Conservation (phyloP, 345 rosid genomes). For the Cardamine occulta region DNA sequence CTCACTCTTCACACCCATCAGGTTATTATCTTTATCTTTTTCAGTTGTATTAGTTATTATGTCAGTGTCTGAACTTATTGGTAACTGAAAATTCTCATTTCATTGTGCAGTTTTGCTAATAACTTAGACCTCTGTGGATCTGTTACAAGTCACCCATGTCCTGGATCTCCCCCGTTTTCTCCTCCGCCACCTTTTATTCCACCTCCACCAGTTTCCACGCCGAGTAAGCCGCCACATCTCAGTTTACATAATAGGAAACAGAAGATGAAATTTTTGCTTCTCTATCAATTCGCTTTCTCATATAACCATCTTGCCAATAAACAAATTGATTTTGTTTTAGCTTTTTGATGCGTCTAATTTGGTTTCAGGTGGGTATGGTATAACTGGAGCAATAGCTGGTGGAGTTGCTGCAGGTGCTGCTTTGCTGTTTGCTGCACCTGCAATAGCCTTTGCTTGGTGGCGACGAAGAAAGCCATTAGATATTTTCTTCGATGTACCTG, state of each 20-base stretch:
- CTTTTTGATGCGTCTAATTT: constrained; percentile 28
- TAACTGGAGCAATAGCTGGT: constrained; percentile 96
- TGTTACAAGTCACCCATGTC: constrained; percentile 92
- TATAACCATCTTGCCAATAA: too few species aligned
- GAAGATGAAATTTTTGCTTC: constrained; percentile 10
- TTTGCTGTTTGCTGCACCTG: constrained; percentile 95
- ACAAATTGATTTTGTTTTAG: not conserved
- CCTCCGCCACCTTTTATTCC: constrained; percentile 99
- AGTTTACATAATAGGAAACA: not conserved
- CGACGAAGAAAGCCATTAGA: constrained; percentile 90
- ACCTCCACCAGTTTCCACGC: constrained; percentile 69
- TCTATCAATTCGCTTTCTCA: constrained; percentile 5
- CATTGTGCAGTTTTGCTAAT: constrained; percentile 85
- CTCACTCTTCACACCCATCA: constrained; percentile 96
- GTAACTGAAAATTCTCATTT: constrained; percentile 14
- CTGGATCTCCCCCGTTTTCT: constrained; percentile 99
- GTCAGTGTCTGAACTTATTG: constrained; percentile 22
- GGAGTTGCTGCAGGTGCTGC: constrained; percentile 99
- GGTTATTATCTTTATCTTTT: constrained; percentile 50
- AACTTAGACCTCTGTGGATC: constrained; percentile 95
- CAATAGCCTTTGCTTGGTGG: constrained; percentile 98
- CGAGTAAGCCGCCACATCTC: constrained; percentile 50
- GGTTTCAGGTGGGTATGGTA: constrained; percentile 72
- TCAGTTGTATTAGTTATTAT: constrained; percentile 4
- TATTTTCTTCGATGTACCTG: constrained; percentile 94